phyloP scores from a whole-genome alignment of 2,329 filamentous ascomycete genomes.

The Venturia carpophila region DNA sequence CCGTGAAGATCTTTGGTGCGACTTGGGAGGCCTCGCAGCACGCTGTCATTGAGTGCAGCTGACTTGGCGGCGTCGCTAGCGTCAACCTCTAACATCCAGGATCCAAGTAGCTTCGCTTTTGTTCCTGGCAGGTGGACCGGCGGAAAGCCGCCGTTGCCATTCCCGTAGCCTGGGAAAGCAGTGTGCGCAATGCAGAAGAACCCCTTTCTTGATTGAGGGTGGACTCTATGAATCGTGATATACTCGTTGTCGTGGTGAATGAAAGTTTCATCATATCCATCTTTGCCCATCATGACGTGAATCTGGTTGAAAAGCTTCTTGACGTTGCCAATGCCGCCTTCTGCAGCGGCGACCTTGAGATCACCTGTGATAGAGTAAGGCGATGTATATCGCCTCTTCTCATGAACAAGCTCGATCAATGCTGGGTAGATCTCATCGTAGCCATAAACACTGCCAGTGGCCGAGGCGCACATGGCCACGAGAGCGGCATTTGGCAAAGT shows the following conservation, averaged over 20 bases:
- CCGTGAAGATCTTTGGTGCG: constrained; percentile 66
- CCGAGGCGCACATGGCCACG: constrained; percentile 91
- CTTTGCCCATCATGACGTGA: constrained; percentile 89
- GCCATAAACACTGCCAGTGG: constrained; percentile 92
- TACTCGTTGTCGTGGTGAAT: constrained; percentile 96
- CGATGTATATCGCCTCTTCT: constrained; percentile 76
- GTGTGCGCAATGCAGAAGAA: constrained; percentile 96
- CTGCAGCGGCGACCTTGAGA: constrained; percentile 60
- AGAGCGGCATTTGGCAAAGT: constrained; percentile 90
- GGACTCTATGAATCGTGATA: constrained; percentile 90
- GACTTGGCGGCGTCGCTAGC: constrained; percentile 61
- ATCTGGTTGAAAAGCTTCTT: constrained; percentile 93
- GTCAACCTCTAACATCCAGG: constrained; percentile 89
- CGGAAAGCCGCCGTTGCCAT: constrained; percentile 71
- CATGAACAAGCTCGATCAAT: constrained; percentile 85
- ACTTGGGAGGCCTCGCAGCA: constrained; percentile 76
- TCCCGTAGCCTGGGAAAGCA: constrained; percentile 84
- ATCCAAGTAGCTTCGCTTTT: constrained; percentile 75
- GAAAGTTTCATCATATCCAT: constrained; percentile 90
- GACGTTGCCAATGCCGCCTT: constrained; percentile 78
- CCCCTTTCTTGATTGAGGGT: constrained; percentile 84
- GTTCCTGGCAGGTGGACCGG: constrained; percentile 77
- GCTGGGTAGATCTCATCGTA: constrained; percentile 95
- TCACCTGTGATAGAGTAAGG: constrained; percentile 54
- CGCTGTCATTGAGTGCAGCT: constrained; percentile 58